Base-by-base conservation (phyloP, 306 rosid genomes). In the Cicer chorassanicum region DNA sequence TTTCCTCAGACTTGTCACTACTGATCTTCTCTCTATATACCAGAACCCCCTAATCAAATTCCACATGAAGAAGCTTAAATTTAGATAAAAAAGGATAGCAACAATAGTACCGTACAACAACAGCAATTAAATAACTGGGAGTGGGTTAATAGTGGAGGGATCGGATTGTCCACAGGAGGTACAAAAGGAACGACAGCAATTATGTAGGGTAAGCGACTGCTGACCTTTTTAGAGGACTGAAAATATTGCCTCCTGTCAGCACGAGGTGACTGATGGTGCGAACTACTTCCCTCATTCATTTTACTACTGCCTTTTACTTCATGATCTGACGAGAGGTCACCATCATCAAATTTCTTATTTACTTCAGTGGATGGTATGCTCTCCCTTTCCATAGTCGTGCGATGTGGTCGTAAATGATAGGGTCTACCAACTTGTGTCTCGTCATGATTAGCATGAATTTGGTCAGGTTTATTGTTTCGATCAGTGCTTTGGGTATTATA, bases 171-270 rank as follows among this genome's bases (percentile, higher is more conserved):
- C 6, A 21, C 38, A 55, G 12, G 40, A 76, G 61, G 1, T 51
- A 55, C 13, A 46, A 50, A 50, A 34, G 50, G 36, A 68, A 59
- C 34, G 59, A 46, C 42, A 36, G 42, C 14, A 68, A 40, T 12
- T 42, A 45, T 7, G 39, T 19, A 21, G 21, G 41, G 55, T 18
- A 55, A 72, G 55, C 70, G 61, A 63, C 29, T 24, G 14, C 80
- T 61, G 41, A 90, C 98, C 96, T 86, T 83, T 56, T 88, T 72
- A 73, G 87, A 79, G 70, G 81, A 79, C 56, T 82, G 88, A 65
- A 53, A 70, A 19, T 54, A 81, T 40, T 62, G 87, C 57, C 75
- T 85, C 76, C 66, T 49, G 53, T 69, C 78, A 42, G 72, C 60
- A 55, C 62, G 16, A 43, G 72, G 67, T 51, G 76, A 55, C 65